Evolutionary conservation across 2,329 filamentous ascomycete genomes (phyloP).

Genomic region (Cytospora piceae): DNA sequence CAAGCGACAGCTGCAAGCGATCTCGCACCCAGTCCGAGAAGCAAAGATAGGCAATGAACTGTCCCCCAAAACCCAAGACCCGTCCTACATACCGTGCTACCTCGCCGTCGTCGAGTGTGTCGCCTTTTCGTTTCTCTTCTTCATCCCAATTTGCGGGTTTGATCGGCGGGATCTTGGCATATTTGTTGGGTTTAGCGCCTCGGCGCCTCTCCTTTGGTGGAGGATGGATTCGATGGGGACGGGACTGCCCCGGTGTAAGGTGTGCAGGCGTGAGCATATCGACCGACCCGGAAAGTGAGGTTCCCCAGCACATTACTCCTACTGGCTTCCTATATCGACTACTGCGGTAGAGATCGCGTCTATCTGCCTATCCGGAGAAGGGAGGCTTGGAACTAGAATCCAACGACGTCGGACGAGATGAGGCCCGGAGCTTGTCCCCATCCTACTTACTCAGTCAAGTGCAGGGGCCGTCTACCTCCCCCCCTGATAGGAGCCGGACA

Average conservation of each 20-base stretch:
- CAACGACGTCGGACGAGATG: neutral
- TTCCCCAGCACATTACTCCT: neutral
- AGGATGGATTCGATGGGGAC: too few species aligned
- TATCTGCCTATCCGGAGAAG: neutral
- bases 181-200: constrained; percentile 20
- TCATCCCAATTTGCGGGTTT: constrained; percentile 16
- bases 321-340: neutral
- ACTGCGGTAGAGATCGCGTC: neutral
- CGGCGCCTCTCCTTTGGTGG: neutral
- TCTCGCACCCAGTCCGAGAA: neutral
- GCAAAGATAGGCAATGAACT: neutral
- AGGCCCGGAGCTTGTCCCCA: constrained; percentile 10
- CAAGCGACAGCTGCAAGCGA: constrained; percentile 18
- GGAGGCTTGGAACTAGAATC: neutral
- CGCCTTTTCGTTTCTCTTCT: constrained; percentile 17
- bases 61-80: too few species aligned
- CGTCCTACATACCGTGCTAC: neutral
- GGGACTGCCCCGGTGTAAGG: too few species aligned
- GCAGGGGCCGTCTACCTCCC: neutral
- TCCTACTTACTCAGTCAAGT: neutral
- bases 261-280: neutral
- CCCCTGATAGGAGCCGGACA: neutral
- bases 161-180: constrained; percentile 12
- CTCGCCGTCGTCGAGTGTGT: neutral
- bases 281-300: neutral